Evolutionary conservation across 371 early-diverging fungal species (phyloP), one percentile per base, ranked within the genome.

Genomic region (Dichotomocladium elegans): DNA sequence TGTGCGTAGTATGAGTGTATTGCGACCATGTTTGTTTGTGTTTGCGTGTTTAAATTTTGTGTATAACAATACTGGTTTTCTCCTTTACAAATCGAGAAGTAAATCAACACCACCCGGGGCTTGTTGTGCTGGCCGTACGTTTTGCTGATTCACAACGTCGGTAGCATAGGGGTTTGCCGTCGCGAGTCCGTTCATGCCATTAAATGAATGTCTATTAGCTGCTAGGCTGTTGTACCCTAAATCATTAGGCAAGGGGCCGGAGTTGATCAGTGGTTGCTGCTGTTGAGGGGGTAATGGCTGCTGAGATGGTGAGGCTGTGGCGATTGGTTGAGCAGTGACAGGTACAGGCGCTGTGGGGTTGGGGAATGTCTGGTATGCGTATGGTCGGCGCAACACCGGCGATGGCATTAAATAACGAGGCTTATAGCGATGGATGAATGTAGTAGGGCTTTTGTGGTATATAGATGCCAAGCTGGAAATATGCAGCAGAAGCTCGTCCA

Each of bases 391-490:
- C 35, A 81, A 59, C 33, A 68, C 74, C 21, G 80, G 74, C 0
- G 81, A 81, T 2, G 83, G 80, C 44, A 81, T 68, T 50, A 83
- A 58, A 51, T 72, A 77, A 9, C 83, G 68, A n/a, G 80, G 78
- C 51, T 83, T 83, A 53, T 81, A 83, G 27, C 77, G 79, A 42
- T 62, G 67, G 29, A 91, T 85, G 63, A 89, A 90, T 0, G 87
- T 69, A 31, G 85, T 77, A 8, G 96, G 91, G 14, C 93, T 88
- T 64, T 95, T 94, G 66, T 96, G 94, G 69, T 96, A 95, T 29
- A 98, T 89, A 7, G 96, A 92, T 10, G 96, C 88, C 37, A 98
- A 66, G 12, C 86, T 89, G 15, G 90, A 88, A 31, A 98, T 82
- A 60, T 98, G 87, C 53, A 82, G 67, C 34, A 97, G 70, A 21